phyloP scores from a whole-genome alignment of 305 asterid genomes.

The Fraxinus greggii region DNA sequence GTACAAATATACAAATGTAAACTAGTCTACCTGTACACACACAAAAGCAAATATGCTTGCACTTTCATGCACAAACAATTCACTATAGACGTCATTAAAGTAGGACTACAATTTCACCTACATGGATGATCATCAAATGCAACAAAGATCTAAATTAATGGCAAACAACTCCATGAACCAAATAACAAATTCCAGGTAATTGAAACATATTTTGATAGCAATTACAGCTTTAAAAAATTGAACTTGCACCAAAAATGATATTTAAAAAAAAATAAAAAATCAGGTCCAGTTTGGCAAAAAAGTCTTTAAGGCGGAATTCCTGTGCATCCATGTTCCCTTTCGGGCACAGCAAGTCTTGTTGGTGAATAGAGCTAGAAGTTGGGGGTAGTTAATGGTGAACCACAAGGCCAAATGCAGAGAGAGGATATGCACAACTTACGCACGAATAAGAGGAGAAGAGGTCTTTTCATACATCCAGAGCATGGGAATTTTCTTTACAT shows the following conservation, averaged over 20 bases:
- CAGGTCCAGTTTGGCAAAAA: not conserved
- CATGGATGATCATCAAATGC: not conserved
- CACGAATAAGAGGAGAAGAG: not conserved
- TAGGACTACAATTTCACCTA: not conserved
- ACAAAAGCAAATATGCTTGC: not conserved
- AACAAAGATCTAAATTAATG: not conserved
- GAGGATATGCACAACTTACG: not conserved
- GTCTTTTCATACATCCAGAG: not conserved
- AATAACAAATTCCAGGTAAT: not conserved
- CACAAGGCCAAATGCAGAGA: not conserved
- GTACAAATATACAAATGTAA: not conserved
- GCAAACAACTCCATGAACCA: not conserved
- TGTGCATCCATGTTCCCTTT: not conserved
- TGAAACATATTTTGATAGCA: not conserved
- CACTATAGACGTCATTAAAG: not conserved
- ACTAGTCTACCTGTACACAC: not conserved
- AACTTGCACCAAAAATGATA: not conserved
- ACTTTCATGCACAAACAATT: not conserved
- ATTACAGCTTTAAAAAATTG: not conserved
- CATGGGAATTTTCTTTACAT: not conserved
- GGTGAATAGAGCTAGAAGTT: not conserved
- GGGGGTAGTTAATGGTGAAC: not conserved
- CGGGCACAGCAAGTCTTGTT: not conserved
- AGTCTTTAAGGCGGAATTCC: not conserved
- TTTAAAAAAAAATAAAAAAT: not conserved